Evolutionary conservation across 805 yeast species (phyloP).

Genomic region (Komagataella pseudopastoris): DNA sequence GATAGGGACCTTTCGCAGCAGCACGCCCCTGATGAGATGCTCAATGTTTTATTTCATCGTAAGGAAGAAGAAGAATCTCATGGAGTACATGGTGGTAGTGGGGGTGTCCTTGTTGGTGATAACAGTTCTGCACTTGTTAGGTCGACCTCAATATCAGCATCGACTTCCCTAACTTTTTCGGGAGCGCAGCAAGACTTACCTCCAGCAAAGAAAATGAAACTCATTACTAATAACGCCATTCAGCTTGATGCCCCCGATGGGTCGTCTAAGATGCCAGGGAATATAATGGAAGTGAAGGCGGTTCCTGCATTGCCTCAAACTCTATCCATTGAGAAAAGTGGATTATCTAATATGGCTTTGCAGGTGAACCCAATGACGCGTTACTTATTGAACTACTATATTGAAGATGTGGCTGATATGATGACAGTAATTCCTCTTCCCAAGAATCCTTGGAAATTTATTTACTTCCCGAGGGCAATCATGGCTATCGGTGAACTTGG

Average conservation of each 20-base stretch:
- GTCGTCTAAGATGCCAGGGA: conserved; percentile 33
- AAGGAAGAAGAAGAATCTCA: conserved; percentile 4
- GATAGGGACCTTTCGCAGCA: background rate
- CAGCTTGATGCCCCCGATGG: conserved; percentile 26
- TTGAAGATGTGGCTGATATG: conserved; percentile 63
- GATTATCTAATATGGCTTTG: conserved; percentile 49
- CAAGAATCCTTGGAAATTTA: conserved; percentile 78
- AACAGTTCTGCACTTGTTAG: background rate
- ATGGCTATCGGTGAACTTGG: conserved; percentile 73
- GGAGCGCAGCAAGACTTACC: background rate
- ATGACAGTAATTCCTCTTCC: conserved; percentile 54
- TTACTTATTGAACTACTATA: conserved; percentile 58
- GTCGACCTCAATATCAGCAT: background rate
- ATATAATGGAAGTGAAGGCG: conserved; percentile 36
- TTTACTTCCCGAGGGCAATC: conserved; percentile 75
- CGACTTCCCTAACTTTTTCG: background rate
- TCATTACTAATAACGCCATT: conserved; percentile 15
- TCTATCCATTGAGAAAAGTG: conserved; percentile 22
- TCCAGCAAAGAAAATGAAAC: conserved; percentile 3
- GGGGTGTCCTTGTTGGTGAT: background rate
- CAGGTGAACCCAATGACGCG: conserved; percentile 59
- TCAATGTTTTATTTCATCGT: conserved; percentile 35
- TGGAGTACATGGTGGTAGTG: background rate
- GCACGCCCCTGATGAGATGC: conserved; percentile 25
- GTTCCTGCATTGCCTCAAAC: conserved; percentile 29